These are phyloP conservation scores for Suaeda aralocaspica DNA, from an alignment of 148 eudicot genomes.

Conservation along the genomic window DNA sequence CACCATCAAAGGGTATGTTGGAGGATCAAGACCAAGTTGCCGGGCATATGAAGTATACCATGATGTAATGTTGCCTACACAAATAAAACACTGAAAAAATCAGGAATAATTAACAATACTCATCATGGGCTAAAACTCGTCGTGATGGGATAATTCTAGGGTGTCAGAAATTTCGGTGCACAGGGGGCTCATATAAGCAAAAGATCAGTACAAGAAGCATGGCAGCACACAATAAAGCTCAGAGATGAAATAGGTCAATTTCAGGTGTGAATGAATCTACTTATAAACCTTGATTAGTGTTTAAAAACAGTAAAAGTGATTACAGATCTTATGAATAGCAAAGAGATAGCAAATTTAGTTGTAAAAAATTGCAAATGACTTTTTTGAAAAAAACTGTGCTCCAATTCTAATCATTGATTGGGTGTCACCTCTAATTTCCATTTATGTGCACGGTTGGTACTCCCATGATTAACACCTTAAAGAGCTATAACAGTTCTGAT, in stretches of 20 bases:
- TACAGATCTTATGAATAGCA: background rate
- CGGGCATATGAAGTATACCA: constrained; percentile 85
- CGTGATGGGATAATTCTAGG: background rate
- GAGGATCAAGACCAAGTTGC: constrained; percentile 98
- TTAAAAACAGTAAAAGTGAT: background rate
- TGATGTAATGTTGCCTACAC: constrained; percentile 80
- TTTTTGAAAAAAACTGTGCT: background rate
- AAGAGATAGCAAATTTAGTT: background rate
- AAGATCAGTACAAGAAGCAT: background rate
- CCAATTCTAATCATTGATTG: background rate
- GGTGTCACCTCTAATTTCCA: background rate
- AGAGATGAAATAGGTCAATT: background rate
- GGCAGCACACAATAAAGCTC: background rate
- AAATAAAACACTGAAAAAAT: constrained; percentile 10
- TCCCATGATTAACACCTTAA: background rate
- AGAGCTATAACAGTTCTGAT: background rate
- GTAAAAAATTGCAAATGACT: background rate
- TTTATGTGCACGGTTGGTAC: no score
- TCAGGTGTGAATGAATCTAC: background rate
- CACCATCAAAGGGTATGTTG: constrained; percentile 70
- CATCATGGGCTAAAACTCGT: background rate
- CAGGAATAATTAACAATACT: constrained; percentile 1
- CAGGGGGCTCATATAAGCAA: background rate
- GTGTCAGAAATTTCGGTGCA: background rate
- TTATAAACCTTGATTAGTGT: background rate